Base-by-base conservation (phyloP, 176 grass and related monocot genomes). In the Neostapfia colusana region DNA sequence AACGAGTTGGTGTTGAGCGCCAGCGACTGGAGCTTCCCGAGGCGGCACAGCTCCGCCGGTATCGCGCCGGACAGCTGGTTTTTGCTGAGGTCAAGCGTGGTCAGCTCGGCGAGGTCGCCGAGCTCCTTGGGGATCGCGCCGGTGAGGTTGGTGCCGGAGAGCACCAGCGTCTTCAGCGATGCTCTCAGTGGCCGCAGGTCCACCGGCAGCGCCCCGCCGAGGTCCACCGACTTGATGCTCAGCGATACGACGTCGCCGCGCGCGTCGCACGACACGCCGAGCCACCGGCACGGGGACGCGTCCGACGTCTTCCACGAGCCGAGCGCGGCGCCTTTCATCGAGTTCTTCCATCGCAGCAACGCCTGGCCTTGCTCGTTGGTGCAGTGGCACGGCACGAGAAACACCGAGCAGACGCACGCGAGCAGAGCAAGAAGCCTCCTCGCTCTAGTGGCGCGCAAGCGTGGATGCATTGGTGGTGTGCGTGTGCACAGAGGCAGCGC, bases 71-170 rank as follows among this genome's bases (percentile, higher is more conserved):
- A 45, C 9, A 98, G 56, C 54, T 88, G 61, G 79, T 98, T 98
- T 51, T 83, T 85, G 80, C 89, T 92, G 59, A 98, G 76, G 87
- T 98, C 91, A n/a, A 98, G 55, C 39, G 69, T 59, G 72, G 65
- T 75, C 26, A 98, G 89, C 56, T 85, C 58, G 21, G 60, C 46
- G 76, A 72, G 89, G 50, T 67, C 65, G 10, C 84, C 89, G 17
- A 98, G 55, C 70, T 85, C 86, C 55, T 60, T 77, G 2, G 95
- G 91, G 14, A 98, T 98, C 5, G 60, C 17, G 51, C 95, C 91
- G 12, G 91, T 94, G 73, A 98, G 44, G 80, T 98, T 98, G 31
- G 91, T 74, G 34, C 79, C 82, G 8, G 91, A 88, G 57, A 98
- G 84, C 62, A 86, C 77, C 1, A 98, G 84, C 25, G 91, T 90